These are phyloP conservation scores for Corrigiola litoralis DNA, from an alignment of 179 eudicot genomes.

Conservation along the genomic window DNA sequence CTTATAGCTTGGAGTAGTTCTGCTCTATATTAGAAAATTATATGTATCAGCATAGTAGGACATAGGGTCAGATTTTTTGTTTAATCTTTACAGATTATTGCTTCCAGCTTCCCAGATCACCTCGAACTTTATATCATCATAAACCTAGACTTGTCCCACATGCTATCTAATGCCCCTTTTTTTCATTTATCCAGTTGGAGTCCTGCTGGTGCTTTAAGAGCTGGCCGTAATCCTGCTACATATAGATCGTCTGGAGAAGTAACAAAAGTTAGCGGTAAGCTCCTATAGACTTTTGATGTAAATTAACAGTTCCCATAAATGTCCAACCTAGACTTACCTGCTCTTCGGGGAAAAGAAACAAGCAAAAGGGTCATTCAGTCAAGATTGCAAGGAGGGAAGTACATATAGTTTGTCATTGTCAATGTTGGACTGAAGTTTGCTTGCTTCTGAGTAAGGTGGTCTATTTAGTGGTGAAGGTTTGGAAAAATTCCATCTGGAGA, in stretches of 20 bases:
- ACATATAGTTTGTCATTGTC: too few relatives aligned
- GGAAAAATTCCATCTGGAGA: not conserved
- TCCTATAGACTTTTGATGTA: not conserved
- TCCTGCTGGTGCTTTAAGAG: conserved; percentile 94
- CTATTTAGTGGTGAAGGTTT: not conserved
- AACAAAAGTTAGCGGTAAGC: conserved; percentile 72
- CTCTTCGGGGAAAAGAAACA: not conserved
- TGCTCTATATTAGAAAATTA: too few relatives aligned
- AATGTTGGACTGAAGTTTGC: too few relatives aligned
- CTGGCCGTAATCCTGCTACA: conserved; percentile 90
- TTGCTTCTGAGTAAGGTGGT: too few relatives aligned
- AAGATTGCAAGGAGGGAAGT: too few relatives aligned
- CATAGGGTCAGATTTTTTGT: too few relatives aligned
- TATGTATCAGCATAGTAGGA: too few relatives aligned
- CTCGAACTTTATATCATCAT: not conserved
- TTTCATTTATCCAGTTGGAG: conserved; percentile 62
- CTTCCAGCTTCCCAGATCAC: too few relatives aligned
- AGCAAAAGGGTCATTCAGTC: too few relatives aligned
- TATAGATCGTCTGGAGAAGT: conserved; percentile 63
- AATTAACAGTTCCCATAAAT: not conserved
- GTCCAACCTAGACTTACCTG: not conserved
- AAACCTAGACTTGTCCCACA: not conserved
- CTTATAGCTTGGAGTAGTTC: too few relatives aligned
- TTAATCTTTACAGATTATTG: too few relatives aligned
- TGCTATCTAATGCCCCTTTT: not conserved